phyloP scores from a whole-genome alignment of 2,329 filamentous ascomycete species.

The Alternaria dauci region DNA sequence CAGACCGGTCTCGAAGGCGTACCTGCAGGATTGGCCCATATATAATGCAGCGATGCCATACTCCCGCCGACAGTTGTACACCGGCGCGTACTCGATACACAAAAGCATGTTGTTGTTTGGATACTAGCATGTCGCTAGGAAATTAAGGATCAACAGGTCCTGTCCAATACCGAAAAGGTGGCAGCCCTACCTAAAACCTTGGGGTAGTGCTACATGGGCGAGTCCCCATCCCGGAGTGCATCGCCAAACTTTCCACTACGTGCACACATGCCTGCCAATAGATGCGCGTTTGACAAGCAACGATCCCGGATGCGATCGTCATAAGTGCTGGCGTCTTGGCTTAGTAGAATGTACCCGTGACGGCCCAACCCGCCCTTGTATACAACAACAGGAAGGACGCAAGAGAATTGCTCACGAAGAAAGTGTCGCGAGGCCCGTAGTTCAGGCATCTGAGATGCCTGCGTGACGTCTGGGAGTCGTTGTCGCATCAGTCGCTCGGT shows the following conservation, averaged over 20 bases:
- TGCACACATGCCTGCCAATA: slow-evolving; percentile 9
- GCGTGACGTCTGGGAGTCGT: slow-evolving; percentile 22
- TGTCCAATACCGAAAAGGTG: background rate
- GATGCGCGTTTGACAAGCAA: slow-evolving; percentile 3
- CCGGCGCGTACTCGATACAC: slow-evolving; percentile 15
- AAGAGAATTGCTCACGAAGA: background rate
- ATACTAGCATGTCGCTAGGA: slow-evolving; percentile 9
- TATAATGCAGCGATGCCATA: slow-evolving; percentile 3
- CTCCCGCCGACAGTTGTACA: background rate
- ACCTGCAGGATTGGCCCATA: slow-evolving; percentile 5
- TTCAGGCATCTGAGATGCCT: slow-evolving; percentile 21
- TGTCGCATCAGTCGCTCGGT: slow-evolving; percentile 22
- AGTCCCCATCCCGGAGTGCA: slow-evolving; percentile 5
- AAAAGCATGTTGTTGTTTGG: slow-evolving; percentile 10
- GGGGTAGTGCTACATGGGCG: slow-evolving; percentile 5
- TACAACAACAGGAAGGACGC: slow-evolving; percentile 1
- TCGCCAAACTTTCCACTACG: slow-evolving; percentile 2
- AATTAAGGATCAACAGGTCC: slow-evolving; percentile 3
- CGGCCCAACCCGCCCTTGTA: background rate
- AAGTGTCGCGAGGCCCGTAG: slow-evolving; percentile 1
- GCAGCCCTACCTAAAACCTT: background rate
- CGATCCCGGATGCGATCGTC: slow-evolving; percentile 5
- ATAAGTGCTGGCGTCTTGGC: slow-evolving; percentile 3
- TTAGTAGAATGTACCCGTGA: background rate
- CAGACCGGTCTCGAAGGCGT: slow-evolving; percentile 4